phyloP scores from a whole-genome alignment of 116 monocot species.

The Iris pallida region DNA sequence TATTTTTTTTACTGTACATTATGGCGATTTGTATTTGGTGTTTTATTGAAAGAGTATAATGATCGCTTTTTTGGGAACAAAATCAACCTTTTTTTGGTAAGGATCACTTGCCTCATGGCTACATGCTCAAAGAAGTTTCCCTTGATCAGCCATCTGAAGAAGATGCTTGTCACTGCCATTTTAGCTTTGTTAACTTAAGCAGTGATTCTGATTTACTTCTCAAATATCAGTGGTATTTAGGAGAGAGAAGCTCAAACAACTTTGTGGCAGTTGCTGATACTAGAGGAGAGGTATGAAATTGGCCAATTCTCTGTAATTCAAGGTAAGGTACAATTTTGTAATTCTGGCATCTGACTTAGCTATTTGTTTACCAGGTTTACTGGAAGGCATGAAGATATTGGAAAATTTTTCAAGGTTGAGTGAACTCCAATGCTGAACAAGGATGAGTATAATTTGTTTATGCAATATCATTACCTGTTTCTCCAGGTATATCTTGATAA shows the following conservation, averaged over 20 bases:
- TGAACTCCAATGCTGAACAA: constrained; percentile 64
- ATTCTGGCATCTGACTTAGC: neutral
- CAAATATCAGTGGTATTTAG: constrained; percentile 86
- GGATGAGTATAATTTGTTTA: constrained; percentile 59
- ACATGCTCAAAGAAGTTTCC: constrained; percentile 56
- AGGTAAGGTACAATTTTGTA: neutral
- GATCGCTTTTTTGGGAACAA: constrained; percentile 20
- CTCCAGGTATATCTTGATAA: constrained; percentile 57
- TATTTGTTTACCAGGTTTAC: constrained; percentile 52
- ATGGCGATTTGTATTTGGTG: no score
- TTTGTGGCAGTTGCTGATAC: constrained; percentile 71
- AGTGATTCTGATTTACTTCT: constrained; percentile 49
- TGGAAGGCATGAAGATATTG: constrained; percentile 75
- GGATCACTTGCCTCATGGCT: constrained; percentile 65
- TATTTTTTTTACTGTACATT: no score
- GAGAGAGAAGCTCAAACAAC: constrained; percentile 53
- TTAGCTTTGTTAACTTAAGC: constrained; percentile 47
- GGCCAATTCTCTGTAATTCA: no score
- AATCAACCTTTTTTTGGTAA: constrained; percentile 91
- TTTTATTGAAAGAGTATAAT: no score
- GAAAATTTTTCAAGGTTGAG: constrained; percentile 84
- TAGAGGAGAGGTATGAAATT: constrained; percentile 43
- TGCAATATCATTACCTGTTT: constrained; percentile 74
- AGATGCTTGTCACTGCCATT: constrained; percentile 81
- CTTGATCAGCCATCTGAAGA: constrained; percentile 90